Evolutionary conservation across 768 basidiomycete genomes (phyloP).

Genomic region (Termitomyces sp.): DNA sequence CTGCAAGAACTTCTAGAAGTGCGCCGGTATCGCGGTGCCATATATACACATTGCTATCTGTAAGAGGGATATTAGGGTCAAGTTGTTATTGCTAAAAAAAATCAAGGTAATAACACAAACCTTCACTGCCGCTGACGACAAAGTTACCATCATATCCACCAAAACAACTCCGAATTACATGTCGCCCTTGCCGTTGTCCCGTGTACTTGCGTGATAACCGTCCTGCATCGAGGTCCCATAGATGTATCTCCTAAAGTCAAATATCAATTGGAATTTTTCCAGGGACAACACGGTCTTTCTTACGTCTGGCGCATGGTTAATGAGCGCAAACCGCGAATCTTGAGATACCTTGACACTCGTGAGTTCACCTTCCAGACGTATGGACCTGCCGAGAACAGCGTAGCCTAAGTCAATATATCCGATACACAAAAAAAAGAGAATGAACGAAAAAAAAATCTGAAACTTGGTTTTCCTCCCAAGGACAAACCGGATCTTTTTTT

Average conservation of each 20-base stretch:
- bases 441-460: background rate
- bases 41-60: slow-evolving; percentile 91
- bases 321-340: slow-evolving; percentile 82
- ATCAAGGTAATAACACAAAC: slow-evolving; percentile 36
- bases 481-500: background rate
- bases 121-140: slow-evolving; percentile 93
- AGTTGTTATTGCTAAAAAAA: slow-evolving; percentile 9
- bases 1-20: slow-evolving; percentile 82
- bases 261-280: slow-evolving; percentile 12
- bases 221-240: slow-evolving; percentile 76
- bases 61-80: background rate
- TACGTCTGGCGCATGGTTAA: slow-evolving; percentile 87
- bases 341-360: slow-evolving; percentile 85
- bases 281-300: slow-evolving; percentile 36
- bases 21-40: slow-evolving; percentile 89
- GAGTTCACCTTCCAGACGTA: slow-evolving; percentile 71
- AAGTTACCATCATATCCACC: slow-evolving; percentile 88
- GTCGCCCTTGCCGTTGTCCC: slow-evolving; percentile 80
- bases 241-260: slow-evolving; percentile 73
- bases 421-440: background rate
- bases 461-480: background rate
- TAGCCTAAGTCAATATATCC: slow-evolving; percentile 1
- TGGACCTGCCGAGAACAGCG: slow-evolving; percentile 41
- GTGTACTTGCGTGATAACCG: slow-evolving; percentile 76
- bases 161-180: slow-evolving; percentile 91